These are phyloP conservation scores for Microbotryomycetes sp. DNA, from an alignment of 1,284 basidiomycete species.

Conservation along the genomic window DNA sequence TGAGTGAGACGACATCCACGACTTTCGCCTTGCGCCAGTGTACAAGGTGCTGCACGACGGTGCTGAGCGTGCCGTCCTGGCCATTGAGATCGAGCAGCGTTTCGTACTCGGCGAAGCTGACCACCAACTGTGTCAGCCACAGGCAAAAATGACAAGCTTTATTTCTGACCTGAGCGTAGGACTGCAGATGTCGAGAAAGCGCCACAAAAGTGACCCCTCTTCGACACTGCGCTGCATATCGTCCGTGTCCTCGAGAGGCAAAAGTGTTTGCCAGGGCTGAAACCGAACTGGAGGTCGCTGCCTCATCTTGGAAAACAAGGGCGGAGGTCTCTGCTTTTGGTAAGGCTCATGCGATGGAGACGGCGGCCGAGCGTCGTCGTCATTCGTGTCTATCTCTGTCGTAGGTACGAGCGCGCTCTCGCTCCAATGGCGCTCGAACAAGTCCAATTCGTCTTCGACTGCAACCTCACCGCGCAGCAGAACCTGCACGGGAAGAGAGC, in stretches of 20 bases:
- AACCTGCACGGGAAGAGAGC: slow-evolving; percentile 20
- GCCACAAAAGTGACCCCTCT: slow-evolving; percentile 45
- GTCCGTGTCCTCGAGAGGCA: slow-evolving; percentile 51
- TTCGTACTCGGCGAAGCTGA: slow-evolving; percentile 33
- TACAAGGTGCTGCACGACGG: slow-evolving; percentile 51
- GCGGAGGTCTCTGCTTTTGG: slow-evolving; percentile 10
- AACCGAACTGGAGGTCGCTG: slow-evolving; percentile 41
- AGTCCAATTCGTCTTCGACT: slow-evolving; percentile 14
- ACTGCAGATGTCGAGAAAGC: slow-evolving; percentile 42
- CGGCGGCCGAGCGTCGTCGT: slow-evolving; percentile 45
- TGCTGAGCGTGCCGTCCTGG: slow-evolving; percentile 21
- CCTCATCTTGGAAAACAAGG: slow-evolving; percentile 27
- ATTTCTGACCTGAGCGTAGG: slow-evolving; percentile 41
- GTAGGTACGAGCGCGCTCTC: slow-evolving; percentile 6
- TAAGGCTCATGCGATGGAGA: slow-evolving; percentile 1
- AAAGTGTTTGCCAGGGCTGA: slow-evolving; percentile 85
- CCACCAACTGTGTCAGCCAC: neutral
- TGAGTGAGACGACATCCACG: slow-evolving; percentile 74
- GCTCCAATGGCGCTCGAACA: slow-evolving; percentile 2
- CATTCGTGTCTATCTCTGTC: slow-evolving; percentile 5
- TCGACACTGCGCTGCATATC: slow-evolving; percentile 49
- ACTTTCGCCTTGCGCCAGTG: slow-evolving; percentile 82
- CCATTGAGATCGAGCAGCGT: slow-evolving; percentile 33
- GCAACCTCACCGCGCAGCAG: slow-evolving; percentile 30
- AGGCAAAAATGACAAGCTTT: neutral